Conservation (phyloP, 2,329 filamentous ascomycete species). For the Beauveria pseudobassiana region DNA sequence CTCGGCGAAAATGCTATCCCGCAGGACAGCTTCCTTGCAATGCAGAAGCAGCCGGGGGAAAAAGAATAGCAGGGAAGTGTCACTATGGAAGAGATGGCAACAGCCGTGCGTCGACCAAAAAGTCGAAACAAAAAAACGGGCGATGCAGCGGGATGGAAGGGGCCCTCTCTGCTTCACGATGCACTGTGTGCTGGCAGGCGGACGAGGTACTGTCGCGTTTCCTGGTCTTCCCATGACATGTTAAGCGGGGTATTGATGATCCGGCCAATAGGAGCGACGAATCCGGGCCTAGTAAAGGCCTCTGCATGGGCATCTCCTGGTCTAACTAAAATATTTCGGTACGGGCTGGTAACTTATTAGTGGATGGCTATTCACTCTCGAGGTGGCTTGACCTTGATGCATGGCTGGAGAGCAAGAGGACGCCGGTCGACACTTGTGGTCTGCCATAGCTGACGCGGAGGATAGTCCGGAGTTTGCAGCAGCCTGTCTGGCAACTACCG, state of each 20-base stretch:
- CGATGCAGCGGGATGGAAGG: conserved; percentile 1
- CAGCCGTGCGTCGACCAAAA: not conserved
- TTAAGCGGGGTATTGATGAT: conserved; percentile 26
- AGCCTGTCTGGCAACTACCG: not conserved
- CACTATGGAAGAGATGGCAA: not conserved
- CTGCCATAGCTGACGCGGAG: not conserved
- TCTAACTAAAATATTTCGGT: too few species aligned
- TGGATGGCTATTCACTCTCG: too few species aligned
- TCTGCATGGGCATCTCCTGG: conserved; percentile 1
- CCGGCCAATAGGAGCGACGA: conserved; percentile 24
- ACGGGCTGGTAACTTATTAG: too few species aligned
- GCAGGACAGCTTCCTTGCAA: not conserved
- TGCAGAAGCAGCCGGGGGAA: not conserved
- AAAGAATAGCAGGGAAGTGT: not conserved
- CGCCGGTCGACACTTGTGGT: too few species aligned
- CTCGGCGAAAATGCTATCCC: not conserved
- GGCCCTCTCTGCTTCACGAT: conserved; percentile 3
- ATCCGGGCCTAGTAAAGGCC: conserved; percentile 8
- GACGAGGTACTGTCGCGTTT: conserved; percentile 17
- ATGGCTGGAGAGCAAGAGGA: not conserved
- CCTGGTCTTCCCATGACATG: conserved; percentile 26
- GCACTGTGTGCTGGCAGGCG: not conserved
- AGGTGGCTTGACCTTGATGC: too few species aligned
- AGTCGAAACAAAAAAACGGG: conserved; percentile 5
- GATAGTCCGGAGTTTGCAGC: not conserved